These are phyloP conservation scores for Pisolithus microcarpus DNA, from an alignment of 768 basidiomycete genomes.

Conservation along the genomic window DNA sequence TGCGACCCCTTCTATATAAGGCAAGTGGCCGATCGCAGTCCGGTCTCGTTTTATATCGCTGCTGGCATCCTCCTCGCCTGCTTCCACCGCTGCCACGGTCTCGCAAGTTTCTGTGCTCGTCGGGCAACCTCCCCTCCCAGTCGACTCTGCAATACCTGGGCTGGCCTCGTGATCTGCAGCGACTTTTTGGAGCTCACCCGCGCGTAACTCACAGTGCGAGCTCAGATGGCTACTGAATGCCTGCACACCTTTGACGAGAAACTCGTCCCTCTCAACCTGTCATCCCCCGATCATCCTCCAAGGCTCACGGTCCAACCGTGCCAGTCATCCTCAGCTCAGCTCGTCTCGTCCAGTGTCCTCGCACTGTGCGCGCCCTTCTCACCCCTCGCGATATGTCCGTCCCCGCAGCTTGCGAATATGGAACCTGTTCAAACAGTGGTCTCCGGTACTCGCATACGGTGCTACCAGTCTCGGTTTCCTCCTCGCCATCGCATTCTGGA, in stretches of 20 bases:
- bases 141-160: background rate
- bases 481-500: constrained; percentile 77
- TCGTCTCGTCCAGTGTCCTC: constrained; percentile 15
- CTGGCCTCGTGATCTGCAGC: background rate
- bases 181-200: background rate
- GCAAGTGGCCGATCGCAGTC: no score
- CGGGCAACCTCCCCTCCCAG: no score
- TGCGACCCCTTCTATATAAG: no score
- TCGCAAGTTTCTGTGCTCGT: no score
- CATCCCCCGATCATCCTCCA: constrained; percentile 10
- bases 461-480: constrained; percentile 73
- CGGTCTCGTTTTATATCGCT: no score
- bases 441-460: constrained; percentile 70
- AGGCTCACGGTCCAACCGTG: constrained; percentile 11
- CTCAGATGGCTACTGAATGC: background rate
- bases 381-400: constrained; percentile 31
- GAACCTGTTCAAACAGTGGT: constrained; percentile 63
- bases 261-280: background rate
- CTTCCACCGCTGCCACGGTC: background rate
- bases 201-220: no score
- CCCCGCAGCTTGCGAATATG: constrained; percentile 48
- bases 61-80: background rate
- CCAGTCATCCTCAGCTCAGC: constrained; percentile 11
- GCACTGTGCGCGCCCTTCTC: constrained; percentile 7
- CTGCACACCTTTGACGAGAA: constrained; percentile 15